Conservation (phyloP, 2,329 filamentous ascomycete species). For the Talaromyces albobiverticillius region DNA sequence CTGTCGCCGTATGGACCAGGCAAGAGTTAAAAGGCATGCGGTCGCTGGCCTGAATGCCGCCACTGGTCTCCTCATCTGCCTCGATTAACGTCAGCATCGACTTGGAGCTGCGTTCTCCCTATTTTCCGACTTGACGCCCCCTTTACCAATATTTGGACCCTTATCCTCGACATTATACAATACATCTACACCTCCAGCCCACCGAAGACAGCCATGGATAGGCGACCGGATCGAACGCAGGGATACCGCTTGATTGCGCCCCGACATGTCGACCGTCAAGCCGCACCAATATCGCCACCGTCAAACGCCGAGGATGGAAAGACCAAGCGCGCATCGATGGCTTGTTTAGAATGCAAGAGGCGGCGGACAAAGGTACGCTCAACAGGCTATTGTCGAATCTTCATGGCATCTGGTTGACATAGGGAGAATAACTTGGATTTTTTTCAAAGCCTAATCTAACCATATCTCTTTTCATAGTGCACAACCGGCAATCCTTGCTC, state of each 20-base stretch:
- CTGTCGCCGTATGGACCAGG: conserved; percentile 5
- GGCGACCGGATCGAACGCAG: conserved; percentile 4
- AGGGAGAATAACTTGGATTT: too few relatives aligned
- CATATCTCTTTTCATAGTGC: conserved; percentile 23
- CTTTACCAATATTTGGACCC: too few relatives aligned
- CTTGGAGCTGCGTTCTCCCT: background rate
- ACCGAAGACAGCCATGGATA: conserved; percentile 6
- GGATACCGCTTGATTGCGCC: conserved; percentile 12
- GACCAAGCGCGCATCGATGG: conserved; percentile 34
- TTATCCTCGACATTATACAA: background rate
- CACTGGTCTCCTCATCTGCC: background rate
- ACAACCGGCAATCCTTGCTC: conserved; percentile 28
- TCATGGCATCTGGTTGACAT: background rate
- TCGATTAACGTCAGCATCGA: background rate
- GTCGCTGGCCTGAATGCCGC: conserved; percentile 2
- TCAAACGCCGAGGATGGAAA: conserved; percentile 27
- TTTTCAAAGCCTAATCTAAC: background rate
- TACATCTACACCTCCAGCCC: background rate
- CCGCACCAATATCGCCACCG: background rate
- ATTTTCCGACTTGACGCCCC: background rate
- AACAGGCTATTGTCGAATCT: background rate
- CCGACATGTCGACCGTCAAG: conserved; percentile 7
- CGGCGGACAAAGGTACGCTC: conserved; percentile 35
- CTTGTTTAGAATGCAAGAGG: conserved; percentile 36
- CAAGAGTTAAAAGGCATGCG: background rate